phyloP scores from a whole-genome alignment of 2,329 filamentous ascomycete species.

The Cercospora sesami region DNA sequence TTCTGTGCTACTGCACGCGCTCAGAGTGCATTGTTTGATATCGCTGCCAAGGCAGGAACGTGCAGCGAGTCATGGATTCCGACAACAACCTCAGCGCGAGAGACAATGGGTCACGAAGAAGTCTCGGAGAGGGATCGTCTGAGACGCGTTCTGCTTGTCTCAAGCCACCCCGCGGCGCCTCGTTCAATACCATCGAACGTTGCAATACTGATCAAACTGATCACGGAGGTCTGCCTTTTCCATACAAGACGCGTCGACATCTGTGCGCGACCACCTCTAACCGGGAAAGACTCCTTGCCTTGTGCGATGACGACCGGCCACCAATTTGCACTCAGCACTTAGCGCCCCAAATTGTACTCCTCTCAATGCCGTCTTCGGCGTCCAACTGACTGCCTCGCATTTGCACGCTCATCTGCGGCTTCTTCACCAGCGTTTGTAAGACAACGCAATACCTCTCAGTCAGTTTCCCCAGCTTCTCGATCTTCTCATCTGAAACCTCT shows the following conservation, averaged over 20 bases:
- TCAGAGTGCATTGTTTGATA: neutral
- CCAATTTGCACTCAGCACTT: slow-evolving; percentile 6
- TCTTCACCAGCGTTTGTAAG: slow-evolving; percentile 44
- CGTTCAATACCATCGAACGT: neutral
- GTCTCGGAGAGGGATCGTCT: neutral
- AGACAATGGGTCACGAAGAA: neutral
- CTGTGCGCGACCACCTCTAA: neutral
- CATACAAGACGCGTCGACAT: neutral
- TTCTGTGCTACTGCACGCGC: neutral
- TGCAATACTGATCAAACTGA: neutral
- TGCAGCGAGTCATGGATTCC: neutral
- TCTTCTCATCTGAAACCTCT: slow-evolving; percentile 45
- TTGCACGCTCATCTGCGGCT: slow-evolving; percentile 41
- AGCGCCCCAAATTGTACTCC: slow-evolving; percentile 28
- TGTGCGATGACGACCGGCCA: slow-evolving; percentile 21
- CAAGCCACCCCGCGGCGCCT: neutral
- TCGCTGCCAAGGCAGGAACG: neutral
- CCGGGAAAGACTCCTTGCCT: neutral
- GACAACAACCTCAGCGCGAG: neutral
- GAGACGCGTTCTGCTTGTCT: slow-evolving; percentile 4
- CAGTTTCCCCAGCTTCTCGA: slow-evolving; percentile 50
- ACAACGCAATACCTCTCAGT: slow-evolving; percentile 54
- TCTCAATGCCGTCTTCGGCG: slow-evolving; percentile 35
- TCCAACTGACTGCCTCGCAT: slow-evolving; percentile 33
- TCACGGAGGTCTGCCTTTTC: neutral